A percentile compares a stretch with the other conserved stretches of the same genome.
Evolutionary conservation across 768 basidiomycete species (phyloP).

Genomic region (Termitomyces sp.): DNA sequence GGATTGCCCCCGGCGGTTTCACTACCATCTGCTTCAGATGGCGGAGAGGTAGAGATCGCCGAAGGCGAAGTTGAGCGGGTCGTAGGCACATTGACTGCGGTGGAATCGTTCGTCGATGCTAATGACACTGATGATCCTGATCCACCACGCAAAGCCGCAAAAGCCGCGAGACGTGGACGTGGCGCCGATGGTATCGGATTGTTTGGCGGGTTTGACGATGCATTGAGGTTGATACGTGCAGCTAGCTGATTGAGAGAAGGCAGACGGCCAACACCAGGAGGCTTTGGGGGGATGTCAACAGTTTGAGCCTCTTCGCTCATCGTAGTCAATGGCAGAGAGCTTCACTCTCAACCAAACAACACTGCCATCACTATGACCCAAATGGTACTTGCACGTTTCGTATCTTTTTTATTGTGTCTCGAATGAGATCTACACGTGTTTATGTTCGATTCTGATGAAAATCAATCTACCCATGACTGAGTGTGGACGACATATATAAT

Average conservation of each 20-base stretch:
- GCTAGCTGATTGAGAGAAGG: slow-evolving; percentile 83
- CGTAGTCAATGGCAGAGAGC: slow-evolving; percentile 15
- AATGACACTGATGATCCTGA: slow-evolving; percentile 52
- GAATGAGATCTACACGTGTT: not conserved
- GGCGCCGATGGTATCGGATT: slow-evolving; percentile 30
- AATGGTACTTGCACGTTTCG: not conserved
- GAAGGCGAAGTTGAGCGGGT: slow-evolving; percentile 71
- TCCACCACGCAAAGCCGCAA: slow-evolving; percentile 61
- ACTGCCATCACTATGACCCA: slow-evolving; percentile 8
- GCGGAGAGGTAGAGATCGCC: slow-evolving; percentile 42
- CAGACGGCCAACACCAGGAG: slow-evolving; percentile 36
- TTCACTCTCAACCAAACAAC: slow-evolving; percentile 13
- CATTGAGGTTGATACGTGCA: slow-evolving; percentile 62
- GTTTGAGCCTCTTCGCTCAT: slow-evolving; percentile 20
- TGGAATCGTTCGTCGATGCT: slow-evolving; percentile 58
- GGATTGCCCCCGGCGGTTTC: slow-evolving; percentile 40
- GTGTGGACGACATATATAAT: too few relatives aligned
- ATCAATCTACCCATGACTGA: too few relatives aligned
- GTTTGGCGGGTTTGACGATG: slow-evolving; percentile 23
- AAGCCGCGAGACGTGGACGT: slow-evolving; percentile 74
- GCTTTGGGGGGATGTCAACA: slow-evolving; percentile 15
- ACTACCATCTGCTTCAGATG: slow-evolving; percentile 37
- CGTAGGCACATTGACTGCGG: slow-evolving; percentile 61
- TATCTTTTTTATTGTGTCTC: not conserved
- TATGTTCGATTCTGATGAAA: not conserved